A percentile compares a stretch with the other conserved stretches of the same genome.
Conservation (phyloP, 2,329 filamentous ascomycete genomes). For the Arachnopeziza araneosa region DNA sequence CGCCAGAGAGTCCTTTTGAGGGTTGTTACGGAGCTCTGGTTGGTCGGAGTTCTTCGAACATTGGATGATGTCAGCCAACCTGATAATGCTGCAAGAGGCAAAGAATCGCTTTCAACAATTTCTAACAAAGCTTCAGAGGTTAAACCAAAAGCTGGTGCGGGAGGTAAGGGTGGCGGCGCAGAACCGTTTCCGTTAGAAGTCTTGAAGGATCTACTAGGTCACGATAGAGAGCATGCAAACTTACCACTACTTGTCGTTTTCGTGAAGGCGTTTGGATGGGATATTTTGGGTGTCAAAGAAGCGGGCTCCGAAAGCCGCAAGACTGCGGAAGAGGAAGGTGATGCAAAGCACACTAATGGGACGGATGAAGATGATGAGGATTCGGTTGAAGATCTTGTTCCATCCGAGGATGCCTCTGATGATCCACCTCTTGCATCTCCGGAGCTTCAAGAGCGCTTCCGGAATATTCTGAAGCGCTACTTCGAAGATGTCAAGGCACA, state of each 20-base stretch:
- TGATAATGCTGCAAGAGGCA: conserved; percentile 51
- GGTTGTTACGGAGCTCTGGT: conserved; percentile 93
- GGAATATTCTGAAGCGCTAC: conserved; percentile 77
- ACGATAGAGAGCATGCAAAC: conserved; percentile 89
- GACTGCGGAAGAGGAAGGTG: conserved; percentile 74
- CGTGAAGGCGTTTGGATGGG: conserved; percentile 94
- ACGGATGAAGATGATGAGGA: conserved; percentile 44
- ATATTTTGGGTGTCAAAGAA: conserved; percentile 76
- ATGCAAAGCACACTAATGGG: conserved; percentile 42
- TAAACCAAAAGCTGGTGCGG: conserved; percentile 48
- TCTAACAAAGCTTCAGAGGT: conserved; percentile 57
- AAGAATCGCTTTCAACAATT: conserved; percentile 38
- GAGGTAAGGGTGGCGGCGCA: conserved; percentile 59
- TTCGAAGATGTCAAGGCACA: conserved; percentile 91
- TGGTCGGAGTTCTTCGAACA: conserved; percentile 81
- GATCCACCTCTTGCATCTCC: conserved; percentile 71
- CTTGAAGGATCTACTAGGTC: conserved; percentile 90
- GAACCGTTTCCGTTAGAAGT: conserved; percentile 96
- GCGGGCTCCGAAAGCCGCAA: conserved; percentile 73
- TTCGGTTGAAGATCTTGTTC: conserved; percentile 42
- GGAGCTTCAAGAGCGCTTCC: conserved; percentile 80
- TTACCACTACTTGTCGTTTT: conserved; percentile 89
- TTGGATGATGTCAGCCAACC: conserved; percentile 61
- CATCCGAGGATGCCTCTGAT: conserved; percentile 40
- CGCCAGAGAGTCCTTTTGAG: conserved; percentile 82